Evolutionary conservation across 2,329 filamentous ascomycete genomes (phyloP).

Genomic region (Claviceps fusiformis): DNA sequence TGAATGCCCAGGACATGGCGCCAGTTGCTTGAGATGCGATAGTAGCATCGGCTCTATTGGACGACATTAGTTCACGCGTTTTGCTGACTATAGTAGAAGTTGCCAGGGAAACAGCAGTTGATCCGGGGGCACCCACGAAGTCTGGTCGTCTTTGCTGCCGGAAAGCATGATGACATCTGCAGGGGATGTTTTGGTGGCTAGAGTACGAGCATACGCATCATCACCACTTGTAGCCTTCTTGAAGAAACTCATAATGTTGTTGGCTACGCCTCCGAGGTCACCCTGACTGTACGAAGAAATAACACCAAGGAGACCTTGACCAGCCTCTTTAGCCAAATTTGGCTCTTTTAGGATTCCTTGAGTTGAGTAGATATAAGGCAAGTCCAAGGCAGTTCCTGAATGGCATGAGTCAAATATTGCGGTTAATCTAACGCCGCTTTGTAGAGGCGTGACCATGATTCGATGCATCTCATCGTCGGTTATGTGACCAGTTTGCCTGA

Average conservation of each 20-base stretch:
- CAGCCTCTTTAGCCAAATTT: conserved; percentile 54
- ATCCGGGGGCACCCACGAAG: conserved; percentile 50
- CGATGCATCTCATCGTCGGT: conserved; percentile 74
- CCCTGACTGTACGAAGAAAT: conserved; percentile 50
- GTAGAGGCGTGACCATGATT: conserved; percentile 50
- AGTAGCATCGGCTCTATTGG: conserved; percentile 69
- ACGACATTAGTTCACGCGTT: background rate
- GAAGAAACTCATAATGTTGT: conserved; percentile 66
- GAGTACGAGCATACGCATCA: conserved; percentile 65
- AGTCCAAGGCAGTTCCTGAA: conserved; percentile 51
- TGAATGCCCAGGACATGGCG: conserved; percentile 97
- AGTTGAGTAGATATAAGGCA: conserved; percentile 57
- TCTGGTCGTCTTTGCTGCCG: conserved; percentile 92
- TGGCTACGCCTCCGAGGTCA: conserved; percentile 72
- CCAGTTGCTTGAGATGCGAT: conserved; percentile 85
- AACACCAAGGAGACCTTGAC: conserved; percentile 46
- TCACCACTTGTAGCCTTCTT: conserved; percentile 79
- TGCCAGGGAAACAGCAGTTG: background rate
- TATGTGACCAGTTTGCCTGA: conserved; percentile 65
- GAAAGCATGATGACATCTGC: conserved; percentile 98
- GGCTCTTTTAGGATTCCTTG: conserved; percentile 56
- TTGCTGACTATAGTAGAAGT: background rate
- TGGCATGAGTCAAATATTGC: conserved; percentile 55
- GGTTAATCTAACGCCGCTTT: conserved; percentile 43
- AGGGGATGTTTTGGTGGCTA: conserved; percentile 82